Conservation (phyloP, 768 basidiomycete genomes). For the Cystobasidium ongulense region DNA sequence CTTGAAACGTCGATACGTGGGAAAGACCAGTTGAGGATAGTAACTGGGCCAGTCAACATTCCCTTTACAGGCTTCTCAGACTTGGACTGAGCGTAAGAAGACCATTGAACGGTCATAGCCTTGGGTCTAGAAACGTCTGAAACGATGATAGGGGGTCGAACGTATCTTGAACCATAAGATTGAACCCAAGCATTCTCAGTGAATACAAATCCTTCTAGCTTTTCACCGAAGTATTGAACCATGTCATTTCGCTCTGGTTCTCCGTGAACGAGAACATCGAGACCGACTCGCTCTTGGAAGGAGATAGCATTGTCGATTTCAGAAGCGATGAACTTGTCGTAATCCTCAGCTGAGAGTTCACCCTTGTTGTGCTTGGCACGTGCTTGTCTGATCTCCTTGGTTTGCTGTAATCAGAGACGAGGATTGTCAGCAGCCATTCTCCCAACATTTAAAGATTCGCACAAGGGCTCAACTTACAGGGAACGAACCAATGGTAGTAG, state of each 20-base stretch:
- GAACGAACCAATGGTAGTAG: conserved; percentile 97
- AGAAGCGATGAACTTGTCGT: conserved; percentile 96
- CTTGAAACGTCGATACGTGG: conserved; percentile 94
- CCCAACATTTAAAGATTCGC: too few species aligned
- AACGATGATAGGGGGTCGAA: conserved; percentile 96
- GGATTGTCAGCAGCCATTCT: too few species aligned
- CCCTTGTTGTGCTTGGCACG: conserved; percentile 91
- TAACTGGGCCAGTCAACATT: conserved; percentile 93
- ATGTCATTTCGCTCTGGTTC: conserved; percentile 99
- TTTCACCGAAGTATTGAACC: conserved; percentile 99
- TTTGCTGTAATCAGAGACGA: conserved; percentile 66
- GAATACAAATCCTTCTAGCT: conserved; percentile 88
- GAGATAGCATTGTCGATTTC: conserved; percentile 86
- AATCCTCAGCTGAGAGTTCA: conserved; percentile 73
- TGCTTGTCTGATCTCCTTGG: conserved; percentile 94
- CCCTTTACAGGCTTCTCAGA: conserved; percentile 96
- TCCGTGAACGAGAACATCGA: conserved; percentile 96
- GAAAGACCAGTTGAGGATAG: conserved; percentile 97
- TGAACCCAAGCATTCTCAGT: conserved; percentile 99
- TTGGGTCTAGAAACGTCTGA: conserved; percentile 88
- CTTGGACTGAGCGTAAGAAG: conserved; percentile 87
- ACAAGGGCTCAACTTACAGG: conserved; percentile 56
- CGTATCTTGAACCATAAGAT: conserved; percentile 98
- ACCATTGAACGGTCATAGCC: conserved; percentile 96
- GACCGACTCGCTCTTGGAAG: conserved; percentile 93